Evolutionary conservation across 176 grass and related monocot genomes (phyloP).

Genomic region (Puya raimondii): DNA sequence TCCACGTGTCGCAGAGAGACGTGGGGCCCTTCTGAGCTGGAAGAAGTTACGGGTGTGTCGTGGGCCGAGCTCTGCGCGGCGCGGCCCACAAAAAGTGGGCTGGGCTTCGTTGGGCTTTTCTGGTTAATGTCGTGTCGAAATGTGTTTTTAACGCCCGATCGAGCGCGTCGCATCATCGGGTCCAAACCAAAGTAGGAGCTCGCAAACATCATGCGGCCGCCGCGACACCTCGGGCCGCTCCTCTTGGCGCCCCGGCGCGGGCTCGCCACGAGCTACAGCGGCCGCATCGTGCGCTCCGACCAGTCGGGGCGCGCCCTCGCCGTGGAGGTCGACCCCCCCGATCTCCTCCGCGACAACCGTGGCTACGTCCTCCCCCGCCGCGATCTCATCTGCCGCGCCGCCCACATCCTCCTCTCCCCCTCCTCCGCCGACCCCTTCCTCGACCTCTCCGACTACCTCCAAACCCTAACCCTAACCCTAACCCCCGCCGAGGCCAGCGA

Average conservation of each 20-base stretch:
- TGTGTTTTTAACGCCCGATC: no score
- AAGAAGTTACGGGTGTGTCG: no score
- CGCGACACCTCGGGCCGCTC: not conserved
- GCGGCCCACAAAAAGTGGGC: no score
- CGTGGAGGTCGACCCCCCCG: conserved; percentile 47
- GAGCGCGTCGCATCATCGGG: no score
- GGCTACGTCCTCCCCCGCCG: conserved; percentile 59
- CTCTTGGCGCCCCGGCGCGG: conserved; percentile 1
- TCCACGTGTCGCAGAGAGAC: no score
- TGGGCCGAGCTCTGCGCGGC: no score
- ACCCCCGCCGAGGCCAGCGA: conserved; percentile 60
- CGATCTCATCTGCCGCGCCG: conserved; percentile 61
- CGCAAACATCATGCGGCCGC: not conserved
- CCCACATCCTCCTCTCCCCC: conserved; percentile 41
- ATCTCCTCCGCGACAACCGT: conserved; percentile 30
- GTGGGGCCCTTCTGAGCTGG: no score
- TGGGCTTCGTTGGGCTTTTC: no score
- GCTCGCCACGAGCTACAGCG: conserved; percentile 47
- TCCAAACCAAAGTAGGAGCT: not conserved
- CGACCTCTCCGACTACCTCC: conserved; percentile 64
- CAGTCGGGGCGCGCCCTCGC: conserved; percentile 48
- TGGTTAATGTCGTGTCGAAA: no score
- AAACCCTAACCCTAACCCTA: conserved; percentile 34
- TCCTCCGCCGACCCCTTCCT: conserved; percentile 37
- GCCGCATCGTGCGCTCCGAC: conserved; percentile 49